A percentile compares a stretch with the other conserved stretches of the same genome.
These are phyloP conservation scores for Claviceps pazoutovae DNA, from an alignment of 2,329 filamentous ascomycete species.

Conservation along the genomic window DNA sequence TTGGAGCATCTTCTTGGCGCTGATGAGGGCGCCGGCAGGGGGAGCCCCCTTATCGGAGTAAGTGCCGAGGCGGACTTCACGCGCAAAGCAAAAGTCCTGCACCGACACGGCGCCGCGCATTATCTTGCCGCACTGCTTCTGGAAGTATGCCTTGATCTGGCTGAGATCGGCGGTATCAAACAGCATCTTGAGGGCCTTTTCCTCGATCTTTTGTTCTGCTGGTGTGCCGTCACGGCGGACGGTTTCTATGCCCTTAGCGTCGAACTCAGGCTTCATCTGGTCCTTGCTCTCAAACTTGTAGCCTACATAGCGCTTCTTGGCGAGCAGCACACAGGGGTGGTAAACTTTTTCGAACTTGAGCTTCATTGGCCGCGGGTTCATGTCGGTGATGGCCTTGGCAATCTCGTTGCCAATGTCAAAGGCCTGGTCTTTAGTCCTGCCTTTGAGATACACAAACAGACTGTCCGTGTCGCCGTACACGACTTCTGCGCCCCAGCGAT, in stretches of 20 bases:
- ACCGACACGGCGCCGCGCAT: slow-evolving; percentile 79
- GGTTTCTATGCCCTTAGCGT: slow-evolving; percentile 97
- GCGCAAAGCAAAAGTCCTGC: slow-evolving; percentile 92
- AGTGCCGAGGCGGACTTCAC: slow-evolving; percentile 77
- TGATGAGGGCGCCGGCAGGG: slow-evolving; percentile 80
- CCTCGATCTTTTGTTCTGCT: slow-evolving; percentile 91
- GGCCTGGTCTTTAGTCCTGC: slow-evolving; percentile 73
- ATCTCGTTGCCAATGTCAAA: slow-evolving; percentile 92
- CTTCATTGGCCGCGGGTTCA: slow-evolving; percentile 84
- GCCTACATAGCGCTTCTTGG: slow-evolving; percentile 96
- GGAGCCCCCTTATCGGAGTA: slow-evolving; percentile 65
- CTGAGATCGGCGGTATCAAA: slow-evolving; percentile 85
- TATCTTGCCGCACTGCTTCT: slow-evolving; percentile 80
- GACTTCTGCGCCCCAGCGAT: slow-evolving; percentile 85
- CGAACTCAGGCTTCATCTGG: slow-evolving; percentile 75
- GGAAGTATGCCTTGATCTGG: slow-evolving; percentile 80
- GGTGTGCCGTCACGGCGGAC: slow-evolving; percentile 90
- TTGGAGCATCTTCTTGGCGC: slow-evolving; percentile 69
- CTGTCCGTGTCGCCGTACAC: slow-evolving; percentile 98
- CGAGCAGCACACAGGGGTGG: slow-evolving; percentile 81
- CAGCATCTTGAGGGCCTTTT: slow-evolving; percentile 74
- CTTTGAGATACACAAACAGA: slow-evolving; percentile 79
- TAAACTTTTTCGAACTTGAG: slow-evolving; percentile 99
- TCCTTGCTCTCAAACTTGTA: slow-evolving; percentile 81
- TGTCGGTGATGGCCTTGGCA: slow-evolving; percentile 68